phyloP scores from a whole-genome alignment of 2,329 filamentous ascomycete genomes.

The Cladosporium velox region DNA sequence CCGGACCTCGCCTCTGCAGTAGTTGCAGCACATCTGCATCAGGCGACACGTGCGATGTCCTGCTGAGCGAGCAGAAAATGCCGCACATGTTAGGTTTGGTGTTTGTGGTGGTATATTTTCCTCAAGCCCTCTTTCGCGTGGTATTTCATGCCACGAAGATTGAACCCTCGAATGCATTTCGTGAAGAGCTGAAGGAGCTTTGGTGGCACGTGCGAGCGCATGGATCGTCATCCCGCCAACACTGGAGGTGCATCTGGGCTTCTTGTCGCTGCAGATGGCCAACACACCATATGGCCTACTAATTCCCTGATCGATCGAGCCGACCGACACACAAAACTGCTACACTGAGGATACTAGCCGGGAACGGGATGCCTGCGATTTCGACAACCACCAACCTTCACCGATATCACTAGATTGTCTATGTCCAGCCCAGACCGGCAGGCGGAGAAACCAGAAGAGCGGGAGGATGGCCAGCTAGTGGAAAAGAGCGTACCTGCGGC shows the following conservation, averaged over 20 bases:
- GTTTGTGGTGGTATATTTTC: background rate
- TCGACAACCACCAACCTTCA: constrained; percentile 2
- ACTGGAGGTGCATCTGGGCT: constrained; percentile 4
- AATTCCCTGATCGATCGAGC: constrained; percentile 2
- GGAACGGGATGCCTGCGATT: constrained; percentile 14
- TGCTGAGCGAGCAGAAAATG: constrained; percentile 39
- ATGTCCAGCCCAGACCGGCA: constrained; percentile 31
- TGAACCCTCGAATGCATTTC: constrained; percentile 3
- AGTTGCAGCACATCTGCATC: constrained; percentile 26
- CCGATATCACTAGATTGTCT: constrained; percentile 24
- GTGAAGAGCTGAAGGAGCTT: background rate
- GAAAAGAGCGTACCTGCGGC: background rate
- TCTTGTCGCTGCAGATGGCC: background rate
- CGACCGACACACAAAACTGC: background rate
- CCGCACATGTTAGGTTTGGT: constrained; percentile 35
- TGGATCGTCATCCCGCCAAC: constrained; percentile 20
- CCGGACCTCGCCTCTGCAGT: constrained; percentile 36
- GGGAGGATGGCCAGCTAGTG: constrained; percentile 26
- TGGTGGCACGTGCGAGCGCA: constrained; percentile 14
- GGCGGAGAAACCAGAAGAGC: constrained; percentile 23
- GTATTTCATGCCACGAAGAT: background rate
- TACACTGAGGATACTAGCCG: background rate
- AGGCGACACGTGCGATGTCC: constrained; percentile 27
- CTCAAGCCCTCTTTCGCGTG: background rate
- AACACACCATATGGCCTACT: background rate